A percentile compares a stretch with the other conserved stretches of the same genome.
Conservation (phyloP, 495 filamentous ascomycete genomes). For the Hypomontagnella submonticulosa region DNA sequence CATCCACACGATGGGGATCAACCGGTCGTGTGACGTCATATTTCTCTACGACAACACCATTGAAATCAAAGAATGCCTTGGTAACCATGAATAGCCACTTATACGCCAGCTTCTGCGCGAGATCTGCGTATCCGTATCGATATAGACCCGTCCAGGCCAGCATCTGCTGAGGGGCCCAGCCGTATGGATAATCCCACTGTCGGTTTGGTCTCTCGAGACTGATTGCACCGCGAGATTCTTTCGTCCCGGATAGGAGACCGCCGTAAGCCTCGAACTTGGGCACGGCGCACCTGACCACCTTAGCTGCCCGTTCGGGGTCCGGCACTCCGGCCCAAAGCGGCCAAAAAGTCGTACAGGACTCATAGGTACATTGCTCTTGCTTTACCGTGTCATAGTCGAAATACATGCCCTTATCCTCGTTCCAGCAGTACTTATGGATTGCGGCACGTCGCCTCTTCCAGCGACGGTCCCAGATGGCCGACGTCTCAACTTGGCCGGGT, state of each 20-base stretch:
- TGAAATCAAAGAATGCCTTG: conserved; percentile 96
- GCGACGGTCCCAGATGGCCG: conserved; percentile 87
- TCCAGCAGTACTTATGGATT: conserved; percentile 92
- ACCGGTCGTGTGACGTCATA: conserved; percentile 93
- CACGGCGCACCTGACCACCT: conserved; percentile 78
- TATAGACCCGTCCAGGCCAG: conserved; percentile 92
- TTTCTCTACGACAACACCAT: conserved; percentile 97
- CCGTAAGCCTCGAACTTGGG: conserved; percentile 88
- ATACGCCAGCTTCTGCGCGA: conserved; percentile 88
- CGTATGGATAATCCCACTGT: conserved; percentile 98
- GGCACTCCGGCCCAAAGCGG: conserved; percentile 93
- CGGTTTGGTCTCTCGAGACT: conserved; percentile 86
- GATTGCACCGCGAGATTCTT: conserved; percentile 82
- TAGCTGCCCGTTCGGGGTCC: conserved; percentile 79
- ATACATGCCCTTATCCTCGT: conserved; percentile 89
- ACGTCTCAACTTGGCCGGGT: conserved; percentile 75
- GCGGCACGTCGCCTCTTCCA: conserved; percentile 79
- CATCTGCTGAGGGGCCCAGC: conserved; percentile 99
- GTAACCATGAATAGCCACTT: conserved; percentile 98
- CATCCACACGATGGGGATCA: conserved; percentile 90
- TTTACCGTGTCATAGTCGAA: conserved; percentile 94
- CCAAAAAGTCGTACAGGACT: conserved; percentile 94
- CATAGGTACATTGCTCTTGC: conserved; percentile 79
- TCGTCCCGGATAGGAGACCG: conserved; percentile 88
- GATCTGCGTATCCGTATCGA: conserved; percentile 89